Percentiles rank a stretch among this genome's conserved stretches.
phyloP scores from a whole-genome alignment of 345 rosid species.

The Citrus inodora region DNA sequence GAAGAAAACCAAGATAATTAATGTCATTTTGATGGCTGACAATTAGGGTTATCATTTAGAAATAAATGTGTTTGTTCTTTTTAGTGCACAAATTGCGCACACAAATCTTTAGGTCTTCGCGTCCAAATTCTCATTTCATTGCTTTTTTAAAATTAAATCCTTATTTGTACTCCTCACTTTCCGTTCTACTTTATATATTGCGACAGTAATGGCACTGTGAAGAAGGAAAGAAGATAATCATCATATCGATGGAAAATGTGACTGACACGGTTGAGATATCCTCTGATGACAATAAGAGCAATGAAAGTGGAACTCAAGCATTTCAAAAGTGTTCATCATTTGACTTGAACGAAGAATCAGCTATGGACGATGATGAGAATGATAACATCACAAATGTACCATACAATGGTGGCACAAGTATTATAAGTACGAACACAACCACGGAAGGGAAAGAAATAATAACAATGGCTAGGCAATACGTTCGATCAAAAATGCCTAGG shows the following conservation, averaged over 20 bases:
- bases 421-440: slow-evolving; percentile 8
- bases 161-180: neutral
- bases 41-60: neutral
- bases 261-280: slow-evolving; percentile 14
- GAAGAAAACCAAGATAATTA: neutral
- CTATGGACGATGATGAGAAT: slow-evolving; percentile 11
- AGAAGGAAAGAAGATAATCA: no score
- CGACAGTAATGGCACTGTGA: no score
- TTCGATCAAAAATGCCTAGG: slow-evolving; percentile 70
- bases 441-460: slow-evolving; percentile 18
- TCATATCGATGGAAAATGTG: slow-evolving; percentile 7
- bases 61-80: no score
- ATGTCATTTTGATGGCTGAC: neutral
- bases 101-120: neutral
- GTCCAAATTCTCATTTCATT: no score
- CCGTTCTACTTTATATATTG: neutral
- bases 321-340: slow-evolving; percentile 29
- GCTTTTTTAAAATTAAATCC: neutral
- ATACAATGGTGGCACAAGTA: slow-evolving; percentile 8
- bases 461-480: slow-evolving; percentile 60
- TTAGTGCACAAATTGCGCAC: neutral
- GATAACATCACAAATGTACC: neutral
- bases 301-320: slow-evolving; percentile 8
- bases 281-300: slow-evolving; percentile 26
- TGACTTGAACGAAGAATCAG: slow-evolving; percentile 44